phyloP scores from a whole-genome alignment of 1,284 basidiomycete genomes.

The Takashimella koratensis region DNA sequence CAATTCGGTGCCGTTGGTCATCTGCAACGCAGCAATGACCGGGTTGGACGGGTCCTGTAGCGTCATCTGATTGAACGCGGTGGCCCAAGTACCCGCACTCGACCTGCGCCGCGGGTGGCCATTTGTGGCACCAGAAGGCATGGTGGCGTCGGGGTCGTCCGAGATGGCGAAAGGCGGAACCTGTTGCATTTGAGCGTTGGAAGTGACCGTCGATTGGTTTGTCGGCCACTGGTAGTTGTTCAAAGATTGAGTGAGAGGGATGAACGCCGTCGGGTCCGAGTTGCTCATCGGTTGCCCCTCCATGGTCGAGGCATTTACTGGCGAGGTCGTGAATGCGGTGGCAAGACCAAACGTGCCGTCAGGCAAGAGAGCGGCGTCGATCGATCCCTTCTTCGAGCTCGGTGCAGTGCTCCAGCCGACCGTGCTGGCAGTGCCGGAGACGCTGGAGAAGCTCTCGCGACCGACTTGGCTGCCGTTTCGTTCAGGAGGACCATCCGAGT shows the following conservation, averaged over 20 bases:
- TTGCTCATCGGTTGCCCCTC: slow-evolving; percentile 1
- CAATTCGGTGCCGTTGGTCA: slow-evolving; percentile 1
- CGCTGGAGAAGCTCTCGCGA: neutral
- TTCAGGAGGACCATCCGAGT: slow-evolving; percentile 28
- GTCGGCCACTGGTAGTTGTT: neutral
- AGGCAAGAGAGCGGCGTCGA: neutral
- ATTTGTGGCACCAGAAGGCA: slow-evolving; percentile 4
- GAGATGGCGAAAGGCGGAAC: neutral
- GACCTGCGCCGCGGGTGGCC: slow-evolving; percentile 23
- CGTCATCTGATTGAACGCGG: slow-evolving; percentile 39
- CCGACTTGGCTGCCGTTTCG: slow-evolving; percentile 6
- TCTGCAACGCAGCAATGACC: slow-evolving; percentile 1
- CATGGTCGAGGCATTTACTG: neutral
- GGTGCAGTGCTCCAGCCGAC: neutral
- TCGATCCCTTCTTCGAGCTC: neutral
- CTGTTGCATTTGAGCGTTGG: neutral
- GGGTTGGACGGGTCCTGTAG: slow-evolving; percentile 24
- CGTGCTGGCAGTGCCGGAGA: neutral
- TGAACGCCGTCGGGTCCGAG: neutral
- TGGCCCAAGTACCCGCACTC: slow-evolving; percentile 36
- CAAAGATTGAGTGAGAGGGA: neutral
- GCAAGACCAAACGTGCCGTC: neutral
- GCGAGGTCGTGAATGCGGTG: neutral
- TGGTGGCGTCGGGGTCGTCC: slow-evolving; percentile 2
- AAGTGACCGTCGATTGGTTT: neutral